Evolutionary conservation across 352 stramenopile genomes (phyloP).

Genomic region (Globisporangium solare): DNA sequence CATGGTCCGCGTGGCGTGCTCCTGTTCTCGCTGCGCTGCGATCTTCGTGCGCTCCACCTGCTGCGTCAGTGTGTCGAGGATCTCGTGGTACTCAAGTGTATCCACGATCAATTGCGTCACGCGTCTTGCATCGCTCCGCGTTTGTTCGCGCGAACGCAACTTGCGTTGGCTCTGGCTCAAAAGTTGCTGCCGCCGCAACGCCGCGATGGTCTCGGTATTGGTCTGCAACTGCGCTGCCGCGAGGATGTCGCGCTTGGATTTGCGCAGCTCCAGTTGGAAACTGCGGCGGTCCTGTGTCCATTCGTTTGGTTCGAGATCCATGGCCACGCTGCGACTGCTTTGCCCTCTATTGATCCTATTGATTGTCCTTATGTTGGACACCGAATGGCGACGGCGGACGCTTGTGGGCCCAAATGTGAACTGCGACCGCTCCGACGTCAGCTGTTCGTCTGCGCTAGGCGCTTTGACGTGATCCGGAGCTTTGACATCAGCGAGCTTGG

Average conservation of each 20-base stretch:
- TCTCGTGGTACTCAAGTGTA: slow-evolving; percentile 53
- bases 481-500: neutral
- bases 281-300: slow-evolving; percentile 40
- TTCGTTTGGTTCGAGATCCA: slow-evolving; percentile 17
- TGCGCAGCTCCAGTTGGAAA: slow-evolving; percentile 35
- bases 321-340: neutral
- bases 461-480: neutral
- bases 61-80: slow-evolving; percentile 29
- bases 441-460: neutral
- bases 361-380: neutral
- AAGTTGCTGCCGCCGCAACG: slow-evolving; percentile 34
- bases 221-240: slow-evolving; percentile 28
- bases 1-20: slow-evolving; percentile 29
- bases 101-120: slow-evolving; percentile 47
- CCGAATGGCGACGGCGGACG: slow-evolving; percentile 5
- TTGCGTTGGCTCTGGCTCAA: slow-evolving; percentile 34
- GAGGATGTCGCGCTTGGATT: slow-evolving; percentile 40
- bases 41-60: slow-evolving; percentile 43
- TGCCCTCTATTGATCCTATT: neutral
- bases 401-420: slow-evolving; percentile 29
- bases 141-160: slow-evolving; percentile 28
- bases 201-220: slow-evolving; percentile 32
- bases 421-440: slow-evolving; percentile 4
- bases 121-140: slow-evolving; percentile 16
- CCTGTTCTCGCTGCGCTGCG: slow-evolving; percentile 33